These are phyloP conservation scores for Rubus idaeus DNA, from an alignment of 306 rosid genomes.

Conservation along the genomic window DNA sequence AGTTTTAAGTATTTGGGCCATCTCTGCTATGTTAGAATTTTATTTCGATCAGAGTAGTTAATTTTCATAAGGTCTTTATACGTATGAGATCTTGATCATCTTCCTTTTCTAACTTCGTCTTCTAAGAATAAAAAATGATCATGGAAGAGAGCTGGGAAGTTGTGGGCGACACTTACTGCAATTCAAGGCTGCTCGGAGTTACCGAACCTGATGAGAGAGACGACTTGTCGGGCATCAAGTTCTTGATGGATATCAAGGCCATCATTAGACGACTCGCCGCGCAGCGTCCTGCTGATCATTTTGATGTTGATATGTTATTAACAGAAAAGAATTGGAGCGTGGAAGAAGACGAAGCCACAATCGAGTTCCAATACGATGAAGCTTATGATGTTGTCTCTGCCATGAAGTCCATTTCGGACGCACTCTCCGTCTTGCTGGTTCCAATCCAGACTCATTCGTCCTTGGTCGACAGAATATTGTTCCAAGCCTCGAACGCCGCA, in stretches of 20 bases:
- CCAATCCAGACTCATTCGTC: slow-evolving; percentile 4
- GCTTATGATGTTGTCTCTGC: neutral
- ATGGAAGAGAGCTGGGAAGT: neutral
- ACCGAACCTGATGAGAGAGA: neutral
- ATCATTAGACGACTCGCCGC: neutral
- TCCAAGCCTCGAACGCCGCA: neutral
- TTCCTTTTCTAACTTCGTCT: neutral
- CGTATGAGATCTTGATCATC: neutral
- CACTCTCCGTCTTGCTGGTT: neutral
- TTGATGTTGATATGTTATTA: neutral
- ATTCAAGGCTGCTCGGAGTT: neutral
- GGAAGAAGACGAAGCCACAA: neutral
- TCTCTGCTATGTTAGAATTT: too few species aligned
- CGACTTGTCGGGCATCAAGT: neutral
- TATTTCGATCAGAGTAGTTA: too few species aligned
- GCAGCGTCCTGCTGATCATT: neutral
- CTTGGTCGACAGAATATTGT: neutral
- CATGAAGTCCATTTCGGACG: neutral
- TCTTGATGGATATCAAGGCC: neutral
- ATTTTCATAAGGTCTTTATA: too few species aligned
- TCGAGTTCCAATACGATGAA: neutral
- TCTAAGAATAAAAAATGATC: neutral
- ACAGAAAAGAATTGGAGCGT: neutral
- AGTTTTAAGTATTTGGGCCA: too few species aligned
- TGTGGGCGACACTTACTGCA: slow-evolving; percentile 1